Conservation (phyloP, 495 filamentous ascomycete genomes). For the Talaromyces ruber region DNA sequence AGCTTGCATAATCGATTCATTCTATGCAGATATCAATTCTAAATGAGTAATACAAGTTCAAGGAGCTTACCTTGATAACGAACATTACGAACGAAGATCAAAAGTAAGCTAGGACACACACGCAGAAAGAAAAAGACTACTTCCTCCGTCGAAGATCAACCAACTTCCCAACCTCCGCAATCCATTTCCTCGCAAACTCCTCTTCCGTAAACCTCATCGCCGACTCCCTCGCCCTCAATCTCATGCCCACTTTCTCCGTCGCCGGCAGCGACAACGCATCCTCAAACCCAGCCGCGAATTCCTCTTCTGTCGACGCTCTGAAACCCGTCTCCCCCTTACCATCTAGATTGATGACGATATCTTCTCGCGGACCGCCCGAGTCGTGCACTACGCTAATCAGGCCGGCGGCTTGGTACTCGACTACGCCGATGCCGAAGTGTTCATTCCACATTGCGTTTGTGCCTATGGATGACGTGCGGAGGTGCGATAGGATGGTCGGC, state of each 20-base stretch:
- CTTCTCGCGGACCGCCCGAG: constrained; percentile 81
- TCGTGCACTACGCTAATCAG: constrained; percentile 87
- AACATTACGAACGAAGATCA: too few relatives aligned
- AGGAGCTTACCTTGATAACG: not conserved
- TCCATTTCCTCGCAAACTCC: constrained; percentile 71
- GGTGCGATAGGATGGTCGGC: constrained; percentile 72
- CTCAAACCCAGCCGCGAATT: constrained; percentile 73
- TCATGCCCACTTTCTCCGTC: constrained; percentile 61
- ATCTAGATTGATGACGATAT: constrained; percentile 70
- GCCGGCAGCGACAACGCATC: constrained; percentile 59
- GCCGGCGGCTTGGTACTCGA: constrained; percentile 95
- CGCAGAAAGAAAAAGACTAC: not conserved
- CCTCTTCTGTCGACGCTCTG: constrained; percentile 63
- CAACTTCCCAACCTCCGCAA: constrained; percentile 59
- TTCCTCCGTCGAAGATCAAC: constrained; percentile 33
- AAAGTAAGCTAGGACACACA: not conserved
- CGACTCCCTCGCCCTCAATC: constrained; percentile 62
- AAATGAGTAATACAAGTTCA: not conserved
- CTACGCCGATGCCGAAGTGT: constrained; percentile 96
- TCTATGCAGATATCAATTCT: too few relatives aligned
- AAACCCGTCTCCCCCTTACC: constrained; percentile 77
- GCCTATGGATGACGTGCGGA: constrained; percentile 65
- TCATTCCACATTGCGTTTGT: constrained; percentile 99
- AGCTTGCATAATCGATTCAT: too few relatives aligned
- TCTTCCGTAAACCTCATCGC: constrained; percentile 82